Evolutionary conservation across 2,329 filamentous ascomycete species (phyloP).

Genomic region (Dendryphion nanum): DNA sequence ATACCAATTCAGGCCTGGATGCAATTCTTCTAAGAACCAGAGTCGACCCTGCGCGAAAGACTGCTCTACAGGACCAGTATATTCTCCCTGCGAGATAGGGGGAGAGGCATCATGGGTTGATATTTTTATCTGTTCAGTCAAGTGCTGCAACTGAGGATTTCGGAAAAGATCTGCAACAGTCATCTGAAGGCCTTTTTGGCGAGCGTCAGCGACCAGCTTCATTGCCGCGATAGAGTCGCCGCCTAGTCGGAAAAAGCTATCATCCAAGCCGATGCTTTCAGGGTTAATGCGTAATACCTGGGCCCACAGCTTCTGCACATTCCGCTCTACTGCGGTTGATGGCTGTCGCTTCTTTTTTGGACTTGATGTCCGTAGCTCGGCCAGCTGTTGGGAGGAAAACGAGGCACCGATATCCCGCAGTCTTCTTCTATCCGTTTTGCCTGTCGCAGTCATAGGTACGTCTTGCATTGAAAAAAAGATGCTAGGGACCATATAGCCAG

Average conservation of each 20-base stretch:
- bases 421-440: background rate
- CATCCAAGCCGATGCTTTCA: constrained; percentile 2
- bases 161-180: background rate
- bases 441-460: background rate
- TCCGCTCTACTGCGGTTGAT: constrained; percentile 1
- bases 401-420: background rate
- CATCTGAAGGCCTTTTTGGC: background rate
- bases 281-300: constrained; percentile 1
- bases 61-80: background rate
- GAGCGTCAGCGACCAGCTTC: constrained; percentile 2
- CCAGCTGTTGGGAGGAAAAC: background rate
- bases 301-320: constrained; percentile 2
- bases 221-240: constrained; percentile 6
- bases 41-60: constrained; percentile 1
- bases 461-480: background rate
- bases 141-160: background rate
- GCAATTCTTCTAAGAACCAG: background rate
- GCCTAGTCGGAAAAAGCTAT: constrained; percentile 6
- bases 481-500: background rate
- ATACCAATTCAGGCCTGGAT: background rate
- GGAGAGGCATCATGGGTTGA: background rate
- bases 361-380: background rate
- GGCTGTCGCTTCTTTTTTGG: background rate
- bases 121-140: background rate
- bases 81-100: background rate